Percentiles rank a stretch among this genome's conserved stretches.
phyloP scores from a whole-genome alignment of 2,329 filamentous ascomycete species.

The Podosphaera xanthii region DNA sequence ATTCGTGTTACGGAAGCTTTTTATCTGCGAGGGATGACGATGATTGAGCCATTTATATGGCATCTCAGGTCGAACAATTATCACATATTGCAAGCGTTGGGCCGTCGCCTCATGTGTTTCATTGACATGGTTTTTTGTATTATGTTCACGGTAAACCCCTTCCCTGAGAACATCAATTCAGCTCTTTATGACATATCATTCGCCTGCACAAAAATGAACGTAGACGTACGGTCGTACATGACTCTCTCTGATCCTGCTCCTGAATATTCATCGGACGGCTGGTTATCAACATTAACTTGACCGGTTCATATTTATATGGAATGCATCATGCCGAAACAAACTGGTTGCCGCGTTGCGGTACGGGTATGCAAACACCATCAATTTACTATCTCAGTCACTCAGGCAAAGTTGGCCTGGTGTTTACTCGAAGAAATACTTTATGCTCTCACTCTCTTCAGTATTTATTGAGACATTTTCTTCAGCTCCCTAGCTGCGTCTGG shows the following conservation, averaged over 20 bases:
- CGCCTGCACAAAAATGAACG: too few relatives aligned
- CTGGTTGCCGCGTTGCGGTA: constrained; percentile 15
- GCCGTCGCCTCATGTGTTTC: too few relatives aligned
- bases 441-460: constrained; percentile 13
- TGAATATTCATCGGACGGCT: not conserved
- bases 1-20: too few relatives aligned
- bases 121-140: too few relatives aligned
- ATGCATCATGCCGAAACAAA: constrained; percentile 17
- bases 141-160: too few relatives aligned
- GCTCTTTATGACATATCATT: too few relatives aligned
- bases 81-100: too few relatives aligned
- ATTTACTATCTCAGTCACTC: constrained; percentile 9
- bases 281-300: not conserved
- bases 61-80: too few relatives aligned
- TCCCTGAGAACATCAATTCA: too few relatives aligned
- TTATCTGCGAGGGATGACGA: too few relatives aligned
- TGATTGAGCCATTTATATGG: too few relatives aligned
- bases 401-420: constrained; percentile 13
- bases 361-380: constrained; percentile 14
- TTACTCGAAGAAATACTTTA: constrained; percentile 12
- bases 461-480: constrained; percentile 14
- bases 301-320: not conserved
- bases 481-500: constrained; percentile 11
- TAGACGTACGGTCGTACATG: not conserved
- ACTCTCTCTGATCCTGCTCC: not conserved